A percentile compares a stretch with the other conserved stretches of the same genome.
These are phyloP conservation scores for Apostasia ramifera DNA, from an alignment of 106 monocot genomes.

Conservation along the genomic window DNA sequence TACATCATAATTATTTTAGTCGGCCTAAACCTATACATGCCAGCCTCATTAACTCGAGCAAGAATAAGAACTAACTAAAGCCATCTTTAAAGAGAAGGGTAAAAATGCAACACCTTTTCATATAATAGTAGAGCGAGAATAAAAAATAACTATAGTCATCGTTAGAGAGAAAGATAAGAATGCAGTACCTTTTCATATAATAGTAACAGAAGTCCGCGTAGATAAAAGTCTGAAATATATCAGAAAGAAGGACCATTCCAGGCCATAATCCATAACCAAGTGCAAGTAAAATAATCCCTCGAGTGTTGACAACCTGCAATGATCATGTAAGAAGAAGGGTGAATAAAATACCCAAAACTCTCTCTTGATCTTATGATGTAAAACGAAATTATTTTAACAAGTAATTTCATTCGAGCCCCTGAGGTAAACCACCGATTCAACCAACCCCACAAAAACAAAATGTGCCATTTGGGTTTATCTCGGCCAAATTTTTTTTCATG, in stretches of 20 bases:
- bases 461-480: no score
- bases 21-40: no score
- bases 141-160: not conserved
- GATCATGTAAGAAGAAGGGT: not conserved
- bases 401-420: not conserved
- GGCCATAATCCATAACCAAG: slow-evolving; percentile 13
- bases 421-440: not conserved
- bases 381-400: not conserved
- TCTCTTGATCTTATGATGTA: not conserved
- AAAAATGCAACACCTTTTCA: slow-evolving; percentile 6
- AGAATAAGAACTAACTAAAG: not conserved
- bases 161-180: not conserved
- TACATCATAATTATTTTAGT: no score
- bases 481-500: no score
- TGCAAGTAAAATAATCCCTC: slow-evolving; percentile 1
- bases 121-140: not conserved
- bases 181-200: not conserved
- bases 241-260: slow-evolving; percentile 2
- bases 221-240: slow-evolving; percentile 8
- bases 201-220: slow-evolving; percentile 11
- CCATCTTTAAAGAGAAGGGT: not conserved
- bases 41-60: no score
- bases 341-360: not conserved
- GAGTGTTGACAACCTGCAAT: not conserved
- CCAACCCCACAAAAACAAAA: not conserved